These are phyloP conservation scores for Epichloe sibirici DNA, from an alignment of 2,329 filamentous ascomycete species.

Conservation along the genomic window DNA sequence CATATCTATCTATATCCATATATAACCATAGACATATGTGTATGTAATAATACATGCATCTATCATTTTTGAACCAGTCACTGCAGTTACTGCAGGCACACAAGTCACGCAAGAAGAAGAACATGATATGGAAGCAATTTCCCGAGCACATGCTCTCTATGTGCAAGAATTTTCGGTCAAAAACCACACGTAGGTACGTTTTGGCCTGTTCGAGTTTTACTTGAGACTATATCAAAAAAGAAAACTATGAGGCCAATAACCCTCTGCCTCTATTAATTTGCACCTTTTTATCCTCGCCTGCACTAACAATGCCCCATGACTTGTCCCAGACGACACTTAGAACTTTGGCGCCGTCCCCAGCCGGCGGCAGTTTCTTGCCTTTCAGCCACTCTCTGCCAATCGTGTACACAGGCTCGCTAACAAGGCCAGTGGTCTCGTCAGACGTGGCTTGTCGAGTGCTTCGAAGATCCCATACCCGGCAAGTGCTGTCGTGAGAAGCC, in stretches of 20 bases:
- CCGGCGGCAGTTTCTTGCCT: constrained; percentile 49
- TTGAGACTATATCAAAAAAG: background rate
- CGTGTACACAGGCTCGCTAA: constrained; percentile 62
- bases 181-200: background rate
- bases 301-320: constrained; percentile 79
- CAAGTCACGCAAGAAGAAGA: too few species aligned
- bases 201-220: background rate
- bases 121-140: background rate
- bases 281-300: constrained; percentile 84
- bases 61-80: too few species aligned
- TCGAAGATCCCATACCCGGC: constrained; percentile 86
- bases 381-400: constrained; percentile 64
- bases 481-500: constrained; percentile 85
- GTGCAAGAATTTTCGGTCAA: background rate
- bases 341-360: constrained; percentile 80
- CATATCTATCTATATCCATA: too few species aligned
- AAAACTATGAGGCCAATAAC: constrained; percentile 26
- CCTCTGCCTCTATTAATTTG: constrained; percentile 71
- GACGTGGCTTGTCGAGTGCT: constrained; percentile 48
- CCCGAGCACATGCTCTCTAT: background rate
- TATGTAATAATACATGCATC: too few species aligned
- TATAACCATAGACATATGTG: too few species aligned
- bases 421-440: constrained; percentile 47
- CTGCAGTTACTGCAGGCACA: too few species aligned
- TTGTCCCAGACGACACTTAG: constrained; percentile 80